Evolutionary conservation across 306 rosid species (phyloP), one percentile per base, ranked within the genome.

Genomic region (Glycine latifolia): DNA sequence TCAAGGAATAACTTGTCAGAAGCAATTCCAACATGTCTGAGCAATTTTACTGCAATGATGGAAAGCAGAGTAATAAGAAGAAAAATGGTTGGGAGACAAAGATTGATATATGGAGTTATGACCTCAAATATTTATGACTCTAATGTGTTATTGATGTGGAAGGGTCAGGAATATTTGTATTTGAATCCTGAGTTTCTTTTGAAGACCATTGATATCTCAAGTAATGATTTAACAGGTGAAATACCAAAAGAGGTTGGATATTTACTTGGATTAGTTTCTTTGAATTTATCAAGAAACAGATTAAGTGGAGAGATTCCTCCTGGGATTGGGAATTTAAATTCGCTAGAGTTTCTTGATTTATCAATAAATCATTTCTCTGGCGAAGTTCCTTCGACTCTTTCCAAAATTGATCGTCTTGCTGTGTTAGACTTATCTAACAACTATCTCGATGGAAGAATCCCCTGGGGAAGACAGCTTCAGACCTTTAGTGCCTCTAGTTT

Each of bases 121-220:
- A 0, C 5, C 46, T 43, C 46, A 43, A 43, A 46, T 46, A 6
- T 6, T 7, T 46, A 46, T 46, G 4, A 46, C 10, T 46, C 10
- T 8, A 8, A 8, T 48, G 1, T 58, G 8, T 47, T 63, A 14
- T 35, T 1, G 6, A 59, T 43, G 46, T 75, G 69, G 79, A 75
- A 55, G 9, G 67, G 85, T n/a, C 78, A 0, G n/a, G 44, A 83
- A 10, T 50, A 49, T 31, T 6, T 67, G 65, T 76, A 76, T 20
- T 76, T 10, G 71, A 67, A 52, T 74, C 91, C 91, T 15, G 91
- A 58, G 1, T 11, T 20, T 0, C 1, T 8, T 0, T 10, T 60
- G 1, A 20, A 11, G 14, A 60, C 33, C 10, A 39, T 76, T 47
- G 71, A 76, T 61, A 71, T 61, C 11, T 61, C 80, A 3, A 2